These are phyloP conservation scores for Backusella westeae DNA, from an alignment of 192 early-diverging fungal species.

Conservation along the genomic window DNA sequence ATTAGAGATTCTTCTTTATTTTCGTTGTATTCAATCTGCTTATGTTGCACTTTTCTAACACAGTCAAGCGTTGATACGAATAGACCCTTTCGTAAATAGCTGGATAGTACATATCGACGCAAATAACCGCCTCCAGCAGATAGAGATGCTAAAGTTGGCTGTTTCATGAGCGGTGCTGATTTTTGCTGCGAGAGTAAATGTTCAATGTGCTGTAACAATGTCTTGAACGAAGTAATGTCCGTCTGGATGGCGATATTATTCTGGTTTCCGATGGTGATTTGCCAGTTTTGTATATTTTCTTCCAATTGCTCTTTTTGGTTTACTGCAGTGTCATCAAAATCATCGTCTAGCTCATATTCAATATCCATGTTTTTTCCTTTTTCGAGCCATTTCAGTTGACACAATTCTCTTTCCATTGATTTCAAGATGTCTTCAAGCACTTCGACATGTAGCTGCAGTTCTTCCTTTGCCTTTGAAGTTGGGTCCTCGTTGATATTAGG, in stretches of 20 bases:
- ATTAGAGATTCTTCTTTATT: neutral
- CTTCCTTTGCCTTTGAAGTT: neutral
- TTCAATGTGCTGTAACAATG: neutral
- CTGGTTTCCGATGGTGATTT: neutral
- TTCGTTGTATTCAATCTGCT: neutral
- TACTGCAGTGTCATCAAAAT: neutral
- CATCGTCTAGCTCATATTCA: neutral
- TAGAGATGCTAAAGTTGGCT: neutral
- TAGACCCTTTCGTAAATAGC: neutral
- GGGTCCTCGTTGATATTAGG: neutral
- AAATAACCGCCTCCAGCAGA: neutral
- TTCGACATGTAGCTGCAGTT: neutral
- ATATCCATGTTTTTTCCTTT: neutral
- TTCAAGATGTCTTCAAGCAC: slow-evolving; percentile 5
- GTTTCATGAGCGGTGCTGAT: neutral
- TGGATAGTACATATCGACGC: neutral
- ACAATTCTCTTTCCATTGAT: slow-evolving; percentile 11
- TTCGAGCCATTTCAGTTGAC: neutral
- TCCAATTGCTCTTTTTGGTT: neutral
- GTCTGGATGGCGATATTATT: neutral
- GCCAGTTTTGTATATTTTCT: neutral
- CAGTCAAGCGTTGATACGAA: neutral
- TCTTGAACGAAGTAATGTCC: neutral
- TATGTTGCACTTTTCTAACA: neutral
- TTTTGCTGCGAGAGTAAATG: neutral